Conservation (phyloP, 2,329 filamentous ascomycete species). For the Curvularia spicifera region DNA sequence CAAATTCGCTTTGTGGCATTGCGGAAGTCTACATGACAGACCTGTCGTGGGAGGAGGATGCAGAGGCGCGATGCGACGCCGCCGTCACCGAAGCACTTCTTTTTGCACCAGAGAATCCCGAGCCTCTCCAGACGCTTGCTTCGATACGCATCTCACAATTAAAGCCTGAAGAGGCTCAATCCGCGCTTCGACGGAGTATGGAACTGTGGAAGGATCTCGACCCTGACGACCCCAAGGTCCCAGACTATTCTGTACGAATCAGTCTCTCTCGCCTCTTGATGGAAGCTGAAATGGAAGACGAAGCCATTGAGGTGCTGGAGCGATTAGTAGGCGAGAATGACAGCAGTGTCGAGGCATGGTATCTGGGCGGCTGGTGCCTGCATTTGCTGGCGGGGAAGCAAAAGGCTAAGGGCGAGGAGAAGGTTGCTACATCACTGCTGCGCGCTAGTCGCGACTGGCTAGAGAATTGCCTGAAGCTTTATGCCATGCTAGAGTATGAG, state of each 20-base stretch:
- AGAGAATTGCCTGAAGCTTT: conserved; percentile 80
- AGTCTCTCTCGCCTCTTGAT: conserved; percentile 84
- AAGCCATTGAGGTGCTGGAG: conserved; percentile 85
- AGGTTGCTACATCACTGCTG: conserved; percentile 64
- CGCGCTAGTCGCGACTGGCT: conserved; percentile 83
- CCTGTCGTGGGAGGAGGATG: conserved; percentile 87
- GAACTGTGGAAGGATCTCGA: conserved; percentile 82
- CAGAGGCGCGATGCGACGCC: conserved; percentile 84
- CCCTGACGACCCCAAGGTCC: conserved; percentile 73
- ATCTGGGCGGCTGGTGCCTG: conserved; percentile 92
- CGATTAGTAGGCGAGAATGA: conserved; percentile 87
- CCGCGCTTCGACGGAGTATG: conserved; percentile 79
- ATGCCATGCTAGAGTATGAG: conserved; percentile 79
- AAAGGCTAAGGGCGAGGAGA: conserved; percentile 60
- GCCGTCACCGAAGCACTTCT: conserved; percentile 90
- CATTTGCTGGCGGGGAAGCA: conserved; percentile 78
- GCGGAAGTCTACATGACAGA: conserved; percentile 99
- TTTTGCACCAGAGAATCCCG: conserved; percentile 78
- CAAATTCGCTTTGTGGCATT: conserved; percentile 90
- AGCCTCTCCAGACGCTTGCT: conserved; percentile 94
- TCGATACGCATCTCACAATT: conserved; percentile 91
- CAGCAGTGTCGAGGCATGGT: conserved; percentile 94
- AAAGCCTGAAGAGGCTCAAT: conserved; percentile 76
- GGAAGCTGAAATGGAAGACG: conserved; percentile 84
- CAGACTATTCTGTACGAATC: conserved; percentile 85